Base-by-base conservation (phyloP, 2,329 filamentous ascomycete species). In the Thelonectria rubi region DNA sequence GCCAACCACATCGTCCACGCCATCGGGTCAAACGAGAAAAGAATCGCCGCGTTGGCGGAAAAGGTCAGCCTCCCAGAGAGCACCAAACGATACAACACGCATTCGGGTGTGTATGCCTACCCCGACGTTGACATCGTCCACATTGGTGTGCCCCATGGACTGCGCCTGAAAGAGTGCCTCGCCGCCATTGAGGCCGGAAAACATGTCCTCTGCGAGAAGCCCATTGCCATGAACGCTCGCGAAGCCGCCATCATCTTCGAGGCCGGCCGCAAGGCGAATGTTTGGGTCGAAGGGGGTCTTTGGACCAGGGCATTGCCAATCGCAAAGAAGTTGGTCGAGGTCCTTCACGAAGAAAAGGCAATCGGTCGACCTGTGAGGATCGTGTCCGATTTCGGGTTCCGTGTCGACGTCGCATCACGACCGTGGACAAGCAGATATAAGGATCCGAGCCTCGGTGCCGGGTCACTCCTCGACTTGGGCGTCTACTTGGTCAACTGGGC, bases 231-330 rank as follows among this genome's bases (percentile, higher is more conserved):
- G 37, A 82, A 76, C 15, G 75, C 77, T 0, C 66, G 54, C 3
- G 78, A 82, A 37, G 76, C 79, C 0, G 71, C 64, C 24, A 75
- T 79, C 43, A 76, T 82, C 3, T 74, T 81, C 14, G 73, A 65
- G 1, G 76, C 77, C 0, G 80, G 80, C 0, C 70, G 74, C 58
- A 58, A 65, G 26, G 78, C 78, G 58, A 75, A 76, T 9, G 75
- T 82, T 3, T 82, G 78, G 56, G 65, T 82, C 21, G 78, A 79
- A 72, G 80, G 82, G 65, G 80, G 79, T 11, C 77, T 82, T 76
- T 81, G 80, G 80, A 77, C 77, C 3, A 76, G 80, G 11, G 78
- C 78, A 69, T 78, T 74, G 17, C 78, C 80, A 0, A 64, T 82
- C 2, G 70, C 78, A 2, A 69, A 66, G 37, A 69, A 72, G 6